Conservation (phyloP, 495 filamentous ascomycete genomes). For the Sordaria brevicollis region DNA sequence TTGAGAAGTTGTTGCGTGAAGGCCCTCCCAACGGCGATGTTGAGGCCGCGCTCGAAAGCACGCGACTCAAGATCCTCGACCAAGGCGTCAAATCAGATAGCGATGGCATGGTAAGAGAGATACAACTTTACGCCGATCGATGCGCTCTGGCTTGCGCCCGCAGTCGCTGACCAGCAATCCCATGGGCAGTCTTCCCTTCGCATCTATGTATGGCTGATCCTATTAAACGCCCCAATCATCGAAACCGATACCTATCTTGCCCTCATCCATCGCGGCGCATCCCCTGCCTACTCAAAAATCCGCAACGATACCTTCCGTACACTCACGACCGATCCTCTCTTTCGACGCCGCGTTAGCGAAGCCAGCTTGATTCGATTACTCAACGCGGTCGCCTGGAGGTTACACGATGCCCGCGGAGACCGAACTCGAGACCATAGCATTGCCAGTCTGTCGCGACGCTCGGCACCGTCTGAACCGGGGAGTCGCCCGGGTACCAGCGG, state of each 20-base stretch:
- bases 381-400: constrained; percentile 92
- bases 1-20: constrained; percentile 58
- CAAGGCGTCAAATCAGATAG: constrained; percentile 70
- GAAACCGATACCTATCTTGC: constrained; percentile 78
- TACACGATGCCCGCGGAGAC: constrained; percentile 63
- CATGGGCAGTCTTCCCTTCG: constrained; percentile 73
- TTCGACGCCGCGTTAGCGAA: constrained; percentile 88
- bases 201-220: constrained; percentile 90
- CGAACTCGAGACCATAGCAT: constrained; percentile 19
- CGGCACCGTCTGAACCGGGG: constrained; percentile 19
- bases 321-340: constrained; percentile 87
- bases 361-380: constrained; percentile 88
- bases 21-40: constrained; percentile 64
- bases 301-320: constrained; percentile 97
- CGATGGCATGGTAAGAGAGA: constrained; percentile 73
- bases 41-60: constrained; percentile 54
- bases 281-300: constrained; percentile 92
- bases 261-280: constrained; percentile 85
- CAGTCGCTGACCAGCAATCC: neutral
- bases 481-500: constrained; percentile 19
- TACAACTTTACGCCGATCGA: neutral
- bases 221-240: constrained; percentile 76
- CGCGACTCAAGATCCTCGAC: constrained; percentile 66
- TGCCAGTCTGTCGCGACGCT: constrained; percentile 21
- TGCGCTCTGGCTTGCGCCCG: neutral